Evolutionary conservation across 1,139 yeast species (phyloP).

Genomic region (Taphrina wiesneri): DNA sequence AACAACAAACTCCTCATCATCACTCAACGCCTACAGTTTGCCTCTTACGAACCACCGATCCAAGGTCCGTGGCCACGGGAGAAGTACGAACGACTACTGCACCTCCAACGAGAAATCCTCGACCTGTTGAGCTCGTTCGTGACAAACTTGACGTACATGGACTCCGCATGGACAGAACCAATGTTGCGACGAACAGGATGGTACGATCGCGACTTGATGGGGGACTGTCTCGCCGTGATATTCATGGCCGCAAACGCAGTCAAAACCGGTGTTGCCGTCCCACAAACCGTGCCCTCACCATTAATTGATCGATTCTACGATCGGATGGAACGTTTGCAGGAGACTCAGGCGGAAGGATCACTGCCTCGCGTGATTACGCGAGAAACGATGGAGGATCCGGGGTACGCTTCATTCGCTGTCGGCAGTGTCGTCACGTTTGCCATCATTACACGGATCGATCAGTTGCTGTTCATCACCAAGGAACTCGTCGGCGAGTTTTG

Average conservation of each 20-base stretch:
- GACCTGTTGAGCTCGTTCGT: conserved; percentile 41
- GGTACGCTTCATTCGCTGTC: conserved; percentile 42
- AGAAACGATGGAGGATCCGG: conserved; percentile 37
- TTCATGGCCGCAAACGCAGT: conserved; percentile 43
- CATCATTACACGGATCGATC: conserved; percentile 43
- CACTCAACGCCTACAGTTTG: conserved; percentile 39
- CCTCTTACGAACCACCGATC: conserved; percentile 43
- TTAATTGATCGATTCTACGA: conserved; percentile 39
- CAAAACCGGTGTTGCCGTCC: conserved; percentile 42
- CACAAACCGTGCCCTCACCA: conserved; percentile 44
- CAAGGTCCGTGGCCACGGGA: conserved; percentile 44
- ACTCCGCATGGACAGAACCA: conserved; percentile 39
- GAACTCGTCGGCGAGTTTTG: conserved; percentile 44
- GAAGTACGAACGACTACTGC: conserved; percentile 41
- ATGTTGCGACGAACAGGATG: conserved; percentile 42
- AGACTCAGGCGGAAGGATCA: conserved; percentile 26
- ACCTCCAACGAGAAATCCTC: conserved; percentile 40
- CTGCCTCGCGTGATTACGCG: conserved; percentile 30
- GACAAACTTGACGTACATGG: conserved; percentile 40
- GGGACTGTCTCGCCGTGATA: conserved; percentile 43
- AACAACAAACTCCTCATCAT: conserved; percentile 39
- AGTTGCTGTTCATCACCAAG: conserved; percentile 42
- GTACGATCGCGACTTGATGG: conserved; percentile 41
- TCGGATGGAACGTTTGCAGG: conserved; percentile 35
- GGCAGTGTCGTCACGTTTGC: conserved; percentile 41